phyloP scores from a whole-genome alignment of 306 rosid genomes.

The Lablab purpureus region DNA sequence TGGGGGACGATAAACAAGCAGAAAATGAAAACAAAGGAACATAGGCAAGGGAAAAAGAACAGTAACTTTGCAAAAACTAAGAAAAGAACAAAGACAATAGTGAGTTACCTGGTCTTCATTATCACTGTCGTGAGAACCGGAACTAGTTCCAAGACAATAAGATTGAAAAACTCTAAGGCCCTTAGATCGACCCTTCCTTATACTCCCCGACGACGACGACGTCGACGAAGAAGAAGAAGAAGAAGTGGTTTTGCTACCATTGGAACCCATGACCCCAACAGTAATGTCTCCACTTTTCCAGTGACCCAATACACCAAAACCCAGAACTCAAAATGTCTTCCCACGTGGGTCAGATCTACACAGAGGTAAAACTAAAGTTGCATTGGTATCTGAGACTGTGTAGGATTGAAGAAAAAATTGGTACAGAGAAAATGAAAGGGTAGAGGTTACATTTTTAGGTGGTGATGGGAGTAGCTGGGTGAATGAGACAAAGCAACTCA shows the following conservation, averaged over 20 bases:
- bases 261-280: conserved; percentile 69
- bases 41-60: not conserved
- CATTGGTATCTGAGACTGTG: not conserved
- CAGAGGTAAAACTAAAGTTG: conserved; percentile 15
- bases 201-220: conserved; percentile 49
- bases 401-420: conserved; percentile 25
- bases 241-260: conserved; percentile 68
- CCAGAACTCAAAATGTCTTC: conserved; percentile 44
- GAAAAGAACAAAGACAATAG: not conserved
- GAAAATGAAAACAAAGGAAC: not conserved
- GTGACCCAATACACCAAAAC: conserved; percentile 3
- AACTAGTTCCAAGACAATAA: conserved; percentile 69
- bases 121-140: conserved; percentile 70
- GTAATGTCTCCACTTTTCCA: conserved; percentile 13
- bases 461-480: conserved; percentile 44
- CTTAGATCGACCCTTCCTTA: conserved; percentile 54
- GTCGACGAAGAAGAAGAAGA: conserved; percentile 49
- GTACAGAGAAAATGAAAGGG: conserved; percentile 22
- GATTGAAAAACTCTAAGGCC: conserved; percentile 59
- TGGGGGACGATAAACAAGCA: not conserved
- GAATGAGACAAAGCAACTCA: conserved; percentile 49
- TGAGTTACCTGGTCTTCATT: conserved; percentile 60
- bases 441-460: conserved; percentile 45
- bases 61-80: not conserved
- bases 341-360: conserved; percentile 47